A percentile compares a stretch with the other conserved stretches of the same genome.
Evolutionary conservation across 2,329 filamentous ascomycete species (phyloP).

Genomic region (Penicillium sp.): DNA sequence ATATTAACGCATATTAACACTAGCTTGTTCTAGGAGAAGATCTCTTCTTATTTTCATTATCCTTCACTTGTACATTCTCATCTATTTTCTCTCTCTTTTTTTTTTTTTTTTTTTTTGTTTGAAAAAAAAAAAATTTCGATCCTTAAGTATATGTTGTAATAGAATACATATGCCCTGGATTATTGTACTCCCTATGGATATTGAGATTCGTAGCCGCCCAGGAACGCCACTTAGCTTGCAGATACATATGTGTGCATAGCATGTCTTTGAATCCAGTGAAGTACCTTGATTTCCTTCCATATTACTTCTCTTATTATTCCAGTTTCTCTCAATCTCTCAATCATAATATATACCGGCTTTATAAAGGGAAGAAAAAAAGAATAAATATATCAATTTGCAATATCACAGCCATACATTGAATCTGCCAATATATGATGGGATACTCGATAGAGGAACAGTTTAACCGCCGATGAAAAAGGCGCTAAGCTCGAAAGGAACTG

Average conservation of each 20-base stretch:
- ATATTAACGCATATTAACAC: slow-evolving; percentile 6
- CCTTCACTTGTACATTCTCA: neutral
- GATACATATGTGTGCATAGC: neutral
- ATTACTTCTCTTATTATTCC: neutral
- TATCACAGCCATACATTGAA: neutral
- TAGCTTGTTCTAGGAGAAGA: neutral
- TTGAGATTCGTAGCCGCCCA: neutral
- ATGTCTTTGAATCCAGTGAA: neutral
- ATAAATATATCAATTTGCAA: neutral
- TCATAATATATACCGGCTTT: neutral
- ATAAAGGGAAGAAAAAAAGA: no score
- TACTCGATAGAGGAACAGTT: neutral
- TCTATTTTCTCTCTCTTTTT: no score
- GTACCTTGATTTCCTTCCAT: neutral
- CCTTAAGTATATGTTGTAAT: neutral
- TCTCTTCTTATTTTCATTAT: neutral
- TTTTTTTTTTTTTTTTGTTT: no score
- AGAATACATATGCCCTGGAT: neutral
- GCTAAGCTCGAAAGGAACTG: neutral
- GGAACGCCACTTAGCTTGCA: neutral
- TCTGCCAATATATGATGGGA: neutral
- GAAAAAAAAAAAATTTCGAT: no score
- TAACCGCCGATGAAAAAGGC: neutral
- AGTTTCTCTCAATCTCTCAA: no score
- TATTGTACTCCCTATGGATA: neutral